Conservation (phyloP, 2,329 filamentous ascomycete species). For the Trichophyton verrucosum region DNA sequence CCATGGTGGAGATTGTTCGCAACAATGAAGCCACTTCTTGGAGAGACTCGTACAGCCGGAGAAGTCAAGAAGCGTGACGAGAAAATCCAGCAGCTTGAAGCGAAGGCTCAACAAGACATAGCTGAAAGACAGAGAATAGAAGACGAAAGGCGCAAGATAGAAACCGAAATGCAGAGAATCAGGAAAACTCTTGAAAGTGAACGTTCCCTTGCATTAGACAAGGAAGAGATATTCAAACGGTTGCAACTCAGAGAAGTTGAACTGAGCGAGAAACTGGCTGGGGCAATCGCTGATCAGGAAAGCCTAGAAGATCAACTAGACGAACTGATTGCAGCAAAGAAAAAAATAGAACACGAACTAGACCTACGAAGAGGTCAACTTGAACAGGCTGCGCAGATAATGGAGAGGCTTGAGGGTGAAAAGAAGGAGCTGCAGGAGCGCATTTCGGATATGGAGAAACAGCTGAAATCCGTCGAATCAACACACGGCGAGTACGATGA, state of each 20-base stretch:
- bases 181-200: slow-evolving; percentile 94
- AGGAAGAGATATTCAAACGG: slow-evolving; percentile 98
- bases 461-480: slow-evolving; percentile 57
- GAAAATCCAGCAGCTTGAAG: slow-evolving; percentile 75
- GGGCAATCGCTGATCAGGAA: slow-evolving; percentile 87
- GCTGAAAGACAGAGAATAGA: slow-evolving; percentile 68
- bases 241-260: slow-evolving; percentile 84
- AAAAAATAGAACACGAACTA: slow-evolving; percentile 72
- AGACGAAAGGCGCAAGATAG: slow-evolving; percentile 77
- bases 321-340: slow-evolving; percentile 75
- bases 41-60: slow-evolving; percentile 77
- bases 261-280: slow-evolving; percentile 81
- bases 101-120: slow-evolving; percentile 66
- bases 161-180: slow-evolving; percentile 75
- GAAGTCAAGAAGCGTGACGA: slow-evolving; percentile 94
- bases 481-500: slow-evolving; percentile 61
- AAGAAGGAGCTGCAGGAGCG: slow-evolving; percentile 61
- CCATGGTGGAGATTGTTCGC: slow-evolving; percentile 97
- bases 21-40: slow-evolving; percentile 88
- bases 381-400: slow-evolving; percentile 81
- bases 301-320: slow-evolving; percentile 88
- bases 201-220: slow-evolving; percentile 86
- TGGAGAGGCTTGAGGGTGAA: slow-evolving; percentile 72
- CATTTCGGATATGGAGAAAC: slow-evolving; percentile 55
- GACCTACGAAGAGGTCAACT: slow-evolving; percentile 68